Evolutionary conservation across 129 eudicot species (phyloP), one percentile per base, ranked within the genome.

Genomic region (Glebionis coronaria): DNA sequence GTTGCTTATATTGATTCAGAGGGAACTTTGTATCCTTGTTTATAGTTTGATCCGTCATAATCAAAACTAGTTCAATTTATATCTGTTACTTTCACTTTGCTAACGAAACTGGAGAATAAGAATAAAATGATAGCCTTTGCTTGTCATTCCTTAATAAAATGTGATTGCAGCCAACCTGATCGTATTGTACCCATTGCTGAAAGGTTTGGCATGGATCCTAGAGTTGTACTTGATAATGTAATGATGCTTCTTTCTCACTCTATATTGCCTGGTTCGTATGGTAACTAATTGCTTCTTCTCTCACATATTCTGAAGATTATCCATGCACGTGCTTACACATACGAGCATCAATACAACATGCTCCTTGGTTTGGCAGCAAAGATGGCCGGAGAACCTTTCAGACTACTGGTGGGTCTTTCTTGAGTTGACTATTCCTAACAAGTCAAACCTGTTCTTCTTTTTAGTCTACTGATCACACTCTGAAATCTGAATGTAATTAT

Each of bases 101-200:
- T 21, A 40, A 62, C 1, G 20, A 12, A 1, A 42, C 44, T 5
- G 2, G 14, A 3, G 3, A 40, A 21, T 38, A 10, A 35, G 25
- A 16, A 49, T 45, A 29, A 28, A 9, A 49, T 16, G 38, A 38
- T 55, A n/a, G 25, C 16, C 18, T 51, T 12, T 58, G 50, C 55
- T 53, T 47, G 69, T 29, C 25, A 28, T 72, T 78, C 76, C 96
- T 84, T 67, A 71, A 91, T 64, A 53, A 46, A 71, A 44, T 35
- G 59, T 40, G 63, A 51, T 65, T 65, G 46, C 79, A 93, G 97
- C 82, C 99, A 95, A 64, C 97, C 99, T 56, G 99, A 94, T 73
- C 84, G 97, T 49, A 87, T 94, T 49, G 91, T 94, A 46, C 97
- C 99, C n/a, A 94, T 94, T 70, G 99, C 97, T 79, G 99, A 94